Conservation (phyloP, 2,329 filamentous ascomycete genomes). For the Biscogniauxia mediterranea region DNA sequence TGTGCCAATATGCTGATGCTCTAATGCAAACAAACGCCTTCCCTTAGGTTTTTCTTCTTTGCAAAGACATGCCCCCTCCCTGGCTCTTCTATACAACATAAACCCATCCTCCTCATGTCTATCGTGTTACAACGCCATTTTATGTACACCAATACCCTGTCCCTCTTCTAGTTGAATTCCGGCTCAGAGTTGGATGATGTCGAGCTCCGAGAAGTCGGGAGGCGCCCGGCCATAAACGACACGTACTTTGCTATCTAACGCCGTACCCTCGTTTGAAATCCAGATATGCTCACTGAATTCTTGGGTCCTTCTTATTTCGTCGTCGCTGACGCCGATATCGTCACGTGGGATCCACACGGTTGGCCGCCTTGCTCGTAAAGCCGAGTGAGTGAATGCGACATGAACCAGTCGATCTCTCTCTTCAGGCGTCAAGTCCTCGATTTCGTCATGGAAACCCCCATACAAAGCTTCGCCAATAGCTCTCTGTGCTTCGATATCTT, state of each 20-base stretch:
- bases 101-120: neutral
- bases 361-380: conserved; percentile 78
- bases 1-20: neutral
- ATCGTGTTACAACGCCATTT: neutral
- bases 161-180: conserved; percentile 2
- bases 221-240: conserved; percentile 84
- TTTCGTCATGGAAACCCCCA: conserved; percentile 83
- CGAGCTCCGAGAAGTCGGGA: conserved; percentile 85
- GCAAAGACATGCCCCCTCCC: neutral
- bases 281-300: conserved; percentile 77
- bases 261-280: conserved; percentile 92
- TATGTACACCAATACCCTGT: conserved; percentile 18
- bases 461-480: conserved; percentile 80
- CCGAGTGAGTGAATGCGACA: conserved; percentile 87
- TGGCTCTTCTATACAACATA: neutral
- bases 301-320: conserved; percentile 79
- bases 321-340: conserved; percentile 84
- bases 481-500: conserved; percentile 70
- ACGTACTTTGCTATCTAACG: conserved; percentile 76
- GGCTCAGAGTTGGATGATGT: conserved; percentile 73
- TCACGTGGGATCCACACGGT: conserved; percentile 94
- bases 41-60: neutral
- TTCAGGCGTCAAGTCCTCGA: conserved; percentile 89
- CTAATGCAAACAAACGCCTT: neutral
- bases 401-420: conserved; percentile 83